phyloP scores from a whole-genome alignment of 2,329 filamentous ascomycete species.

The Penicillium decumbens region DNA sequence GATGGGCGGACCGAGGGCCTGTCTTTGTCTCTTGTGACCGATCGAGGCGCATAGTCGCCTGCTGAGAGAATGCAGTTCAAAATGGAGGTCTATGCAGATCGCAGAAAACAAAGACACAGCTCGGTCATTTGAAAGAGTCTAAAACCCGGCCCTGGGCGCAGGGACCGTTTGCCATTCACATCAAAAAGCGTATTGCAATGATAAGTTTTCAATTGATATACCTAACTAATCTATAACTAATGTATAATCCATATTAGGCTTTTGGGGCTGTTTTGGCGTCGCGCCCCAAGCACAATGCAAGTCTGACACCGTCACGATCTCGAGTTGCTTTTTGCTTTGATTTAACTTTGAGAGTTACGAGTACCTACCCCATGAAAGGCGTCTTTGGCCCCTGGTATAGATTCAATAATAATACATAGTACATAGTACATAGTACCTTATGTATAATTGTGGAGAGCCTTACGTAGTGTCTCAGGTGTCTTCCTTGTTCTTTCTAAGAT shows the following conservation, averaged over 20 bases:
- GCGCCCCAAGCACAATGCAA: background rate
- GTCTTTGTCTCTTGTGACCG: background rate
- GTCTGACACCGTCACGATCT: background rate
- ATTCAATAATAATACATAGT: background rate
- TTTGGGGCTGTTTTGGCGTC: background rate
- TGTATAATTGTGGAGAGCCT: constrained; percentile 4
- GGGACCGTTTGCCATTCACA: background rate
- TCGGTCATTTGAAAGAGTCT: background rate
- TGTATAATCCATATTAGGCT: background rate
- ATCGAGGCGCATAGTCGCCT: background rate
- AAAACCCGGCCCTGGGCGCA: constrained; percentile 1
- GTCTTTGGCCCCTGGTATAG: background rate
- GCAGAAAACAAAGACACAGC: background rate
- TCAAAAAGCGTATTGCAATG: background rate
- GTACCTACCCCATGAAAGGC: background rate
- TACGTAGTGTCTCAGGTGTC: constrained; percentile 14
- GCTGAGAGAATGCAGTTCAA: background rate
- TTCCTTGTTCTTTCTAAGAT: constrained; percentile 1
- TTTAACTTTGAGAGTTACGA: background rate
- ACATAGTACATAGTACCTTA: background rate
- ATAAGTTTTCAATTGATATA: background rate
- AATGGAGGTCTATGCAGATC: background rate
- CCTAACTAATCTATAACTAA: background rate
- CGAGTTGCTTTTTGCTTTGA: background rate
- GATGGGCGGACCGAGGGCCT: background rate